These are phyloP conservation scores for Aphanomyces stellatus DNA, from an alignment of 352 stramenopile species.

Conservation along the genomic window DNA sequence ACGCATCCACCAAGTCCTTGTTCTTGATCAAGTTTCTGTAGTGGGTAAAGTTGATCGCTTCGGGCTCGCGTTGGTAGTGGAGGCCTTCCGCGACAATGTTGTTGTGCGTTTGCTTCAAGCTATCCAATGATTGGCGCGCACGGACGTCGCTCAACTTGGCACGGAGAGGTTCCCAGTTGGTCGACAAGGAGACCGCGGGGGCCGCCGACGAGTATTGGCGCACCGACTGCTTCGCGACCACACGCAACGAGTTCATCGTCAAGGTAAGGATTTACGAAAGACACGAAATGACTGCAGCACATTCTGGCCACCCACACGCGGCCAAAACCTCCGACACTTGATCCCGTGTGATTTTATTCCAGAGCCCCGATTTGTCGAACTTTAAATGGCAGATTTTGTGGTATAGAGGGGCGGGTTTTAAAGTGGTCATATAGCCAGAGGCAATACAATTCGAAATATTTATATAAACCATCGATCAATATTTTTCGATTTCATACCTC, in stretches of 20 bases:
- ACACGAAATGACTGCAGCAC: slow-evolving; percentile 12
- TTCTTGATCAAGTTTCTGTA: slow-evolving; percentile 83
- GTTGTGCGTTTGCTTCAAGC: slow-evolving; percentile 64
- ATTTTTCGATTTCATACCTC: too few species aligned
- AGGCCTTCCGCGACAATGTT: slow-evolving; percentile 68
- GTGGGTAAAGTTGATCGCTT: slow-evolving; percentile 81
- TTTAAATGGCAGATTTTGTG: too few species aligned
- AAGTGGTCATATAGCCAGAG: too few species aligned
- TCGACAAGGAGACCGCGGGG: slow-evolving; percentile 21
- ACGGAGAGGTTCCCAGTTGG: slow-evolving; percentile 60
- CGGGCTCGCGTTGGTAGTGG: slow-evolving; percentile 61
- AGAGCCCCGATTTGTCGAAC: too few species aligned
- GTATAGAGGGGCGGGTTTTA: too few species aligned
- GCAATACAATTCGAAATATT: background rate
- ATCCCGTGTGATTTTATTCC: background rate
- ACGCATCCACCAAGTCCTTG: slow-evolving; percentile 78
- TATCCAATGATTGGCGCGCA: slow-evolving; percentile 65
- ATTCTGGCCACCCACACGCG: slow-evolving; percentile 7
- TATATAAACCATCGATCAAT: background rate
- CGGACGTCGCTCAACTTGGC: slow-evolving; percentile 70
- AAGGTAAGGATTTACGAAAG: background rate
- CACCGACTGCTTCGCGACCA: background rate
- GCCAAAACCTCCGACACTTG: background rate
- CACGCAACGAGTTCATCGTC: slow-evolving; percentile 16
- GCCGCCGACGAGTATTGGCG: background rate